phyloP scores from a whole-genome alignment of 306 rosid species.

The Spatholobus suberectus region DNA sequence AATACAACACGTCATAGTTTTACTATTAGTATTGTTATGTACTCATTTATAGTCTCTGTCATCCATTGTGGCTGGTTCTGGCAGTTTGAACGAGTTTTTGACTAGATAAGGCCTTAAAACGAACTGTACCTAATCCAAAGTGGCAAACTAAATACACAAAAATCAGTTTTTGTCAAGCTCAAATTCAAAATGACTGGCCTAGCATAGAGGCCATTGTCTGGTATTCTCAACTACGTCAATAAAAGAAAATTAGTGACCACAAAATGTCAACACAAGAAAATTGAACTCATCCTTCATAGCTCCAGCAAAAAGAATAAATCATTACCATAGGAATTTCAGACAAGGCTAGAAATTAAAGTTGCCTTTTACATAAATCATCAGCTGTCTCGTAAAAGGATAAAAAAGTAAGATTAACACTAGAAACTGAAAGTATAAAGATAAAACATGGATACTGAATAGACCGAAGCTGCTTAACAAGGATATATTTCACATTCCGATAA shows the following conservation, averaged over 20 bases:
- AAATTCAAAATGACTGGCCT: not conserved
- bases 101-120: no score
- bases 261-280: not conserved
- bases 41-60: no score
- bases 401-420: not conserved
- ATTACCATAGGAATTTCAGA: not conserved
- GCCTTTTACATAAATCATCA: not conserved
- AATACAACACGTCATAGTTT: no score
- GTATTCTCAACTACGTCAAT: no score
- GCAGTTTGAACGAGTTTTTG: not conserved
- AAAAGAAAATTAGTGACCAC: not conserved
- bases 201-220: no score
- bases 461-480: constrained; percentile 45
- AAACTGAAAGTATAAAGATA: not conserved
- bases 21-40: no score
- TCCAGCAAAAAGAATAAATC: not conserved
- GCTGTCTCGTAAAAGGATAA: not conserved
- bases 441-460: not conserved
- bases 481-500: constrained; percentile 63
- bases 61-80: not conserved
- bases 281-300: not conserved
- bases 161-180: not conserved
- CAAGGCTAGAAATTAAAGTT: not conserved
- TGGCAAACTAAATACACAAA: not conserved
- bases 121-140: no score